These are phyloP conservation scores for Sporodiniella umbellata DNA, from an alignment of 371 early-diverging fungal species.

Conservation along the genomic window DNA sequence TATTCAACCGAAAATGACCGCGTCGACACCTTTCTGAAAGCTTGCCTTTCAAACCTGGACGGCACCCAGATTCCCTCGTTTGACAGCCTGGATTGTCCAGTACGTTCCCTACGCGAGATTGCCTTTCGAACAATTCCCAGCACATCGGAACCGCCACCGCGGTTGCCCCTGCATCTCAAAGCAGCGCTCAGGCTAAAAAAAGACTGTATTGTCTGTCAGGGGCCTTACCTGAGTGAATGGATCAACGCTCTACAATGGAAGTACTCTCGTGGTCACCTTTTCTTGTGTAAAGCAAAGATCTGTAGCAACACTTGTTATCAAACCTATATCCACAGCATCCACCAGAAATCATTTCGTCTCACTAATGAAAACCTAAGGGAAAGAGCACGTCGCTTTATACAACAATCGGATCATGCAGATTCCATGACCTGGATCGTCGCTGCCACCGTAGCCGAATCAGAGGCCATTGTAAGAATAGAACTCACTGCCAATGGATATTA, in stretches of 20 bases:
- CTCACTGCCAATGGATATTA: too few relatives aligned
- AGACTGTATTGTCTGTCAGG: conserved; percentile 43
- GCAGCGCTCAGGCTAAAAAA: conserved; percentile 22
- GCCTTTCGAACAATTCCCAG: conserved; percentile 19
- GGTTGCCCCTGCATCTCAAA: conserved; percentile 38
- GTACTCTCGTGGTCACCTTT: conserved; percentile 47
- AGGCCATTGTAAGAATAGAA: too few relatives aligned
- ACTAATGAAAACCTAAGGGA: conserved; percentile 2
- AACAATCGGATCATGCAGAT: too few relatives aligned
- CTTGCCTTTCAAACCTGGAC: too few relatives aligned
- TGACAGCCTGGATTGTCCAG: background rate
- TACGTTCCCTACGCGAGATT: conserved; percentile 35
- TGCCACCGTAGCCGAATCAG: too few relatives aligned
- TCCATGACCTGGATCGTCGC: too few relatives aligned
- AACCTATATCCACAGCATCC: conserved; percentile 1
- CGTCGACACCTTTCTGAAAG: too few relatives aligned
- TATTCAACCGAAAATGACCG: too few relatives aligned
- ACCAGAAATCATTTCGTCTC: background rate
- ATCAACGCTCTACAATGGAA: conserved; percentile 52
- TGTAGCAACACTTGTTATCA: conserved; percentile 49
- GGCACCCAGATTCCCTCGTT: background rate
- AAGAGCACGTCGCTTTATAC: too few relatives aligned
- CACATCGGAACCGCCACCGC: conserved; percentile 5
- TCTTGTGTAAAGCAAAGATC: conserved; percentile 47
- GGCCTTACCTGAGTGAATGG: conserved; percentile 59